Base-by-base conservation (phyloP, 2,329 filamentous ascomycete genomes). In the Beauveria sp. region DNA sequence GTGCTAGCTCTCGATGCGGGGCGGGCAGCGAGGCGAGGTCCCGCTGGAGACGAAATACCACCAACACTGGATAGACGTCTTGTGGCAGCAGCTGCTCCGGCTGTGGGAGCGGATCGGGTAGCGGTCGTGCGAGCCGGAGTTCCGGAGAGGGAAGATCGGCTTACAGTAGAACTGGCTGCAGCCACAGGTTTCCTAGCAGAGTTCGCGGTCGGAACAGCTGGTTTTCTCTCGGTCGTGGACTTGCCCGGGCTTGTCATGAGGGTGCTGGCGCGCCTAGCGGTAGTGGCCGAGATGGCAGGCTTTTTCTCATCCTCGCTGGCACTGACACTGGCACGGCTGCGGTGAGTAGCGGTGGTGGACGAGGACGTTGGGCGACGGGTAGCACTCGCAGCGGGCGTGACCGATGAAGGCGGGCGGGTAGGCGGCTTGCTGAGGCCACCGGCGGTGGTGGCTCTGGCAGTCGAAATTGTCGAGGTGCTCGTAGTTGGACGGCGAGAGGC, bases 41-140 rank as follows among this genome's bases (percentile, higher is more conserved):
- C 55, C 7, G 74, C 68, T 12, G 74, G 58, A 10, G 54, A 40
- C 16, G 77, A 66, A 3, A 78, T 68, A 2, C 72, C 69, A 30
- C 79, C 75, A 24, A 78, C 75, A 1, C 77, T 77, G 10, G 85
- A 86, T 20, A 87, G 72, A 34, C 84, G 78, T 74, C 86, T 87
- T 69, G 79, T 83, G 20, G 79, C 76, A 43, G 79, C 74, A 2
- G 78, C 75, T 7, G 73, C 65, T 20, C 73, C 68, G n/a, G 74
- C 70, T 10, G 77, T 70, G n/a, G 73, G 67, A 10, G 76, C 68
- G 38, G 79, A 71, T 54, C 74, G 71, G 22, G 70, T 71, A n/a
- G 72, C 63, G 4, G 78, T 70, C 45, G 77, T 71, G 20, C 71
- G 67, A 43, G 73, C 69, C 65, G 68, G 50, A 24, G 69, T 59